Evolutionary conservation across 306 rosid genomes (phyloP).

Genomic region (Malus asiatica): DNA sequence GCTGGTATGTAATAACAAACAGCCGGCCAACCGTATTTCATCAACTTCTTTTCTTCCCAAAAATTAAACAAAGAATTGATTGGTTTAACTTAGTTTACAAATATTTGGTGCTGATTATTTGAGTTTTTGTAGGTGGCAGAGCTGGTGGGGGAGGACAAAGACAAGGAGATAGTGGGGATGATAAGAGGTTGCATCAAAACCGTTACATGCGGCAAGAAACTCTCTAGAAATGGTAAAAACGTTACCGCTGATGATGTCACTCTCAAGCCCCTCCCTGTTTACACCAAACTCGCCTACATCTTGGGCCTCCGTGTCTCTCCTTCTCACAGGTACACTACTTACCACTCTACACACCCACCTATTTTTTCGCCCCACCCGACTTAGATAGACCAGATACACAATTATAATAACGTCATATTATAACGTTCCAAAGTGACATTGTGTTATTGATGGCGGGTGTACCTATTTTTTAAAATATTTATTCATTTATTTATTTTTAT

Average conservation of each 20-base stretch:
- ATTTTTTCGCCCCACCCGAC: neutral
- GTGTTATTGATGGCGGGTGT: too few relatives aligned
- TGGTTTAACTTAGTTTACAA: neutral
- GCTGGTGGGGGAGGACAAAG: constrained; percentile 28
- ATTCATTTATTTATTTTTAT: neutral
- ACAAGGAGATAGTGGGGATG: constrained; percentile 69
- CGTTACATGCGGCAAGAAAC: constrained; percentile 66
- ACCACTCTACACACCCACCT: neutral
- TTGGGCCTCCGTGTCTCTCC: constrained; percentile 96
- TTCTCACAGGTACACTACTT: constrained; percentile 47
- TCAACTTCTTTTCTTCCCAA: neutral
- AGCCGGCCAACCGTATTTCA: neutral
- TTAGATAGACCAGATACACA: neutral
- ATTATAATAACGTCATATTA: too few relatives aligned
- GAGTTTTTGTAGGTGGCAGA: constrained; percentile 59
- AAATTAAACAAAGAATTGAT: too few relatives aligned
- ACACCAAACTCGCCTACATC: constrained; percentile 70
- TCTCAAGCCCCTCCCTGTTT: constrained; percentile 47
- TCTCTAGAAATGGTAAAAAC: constrained; percentile 37
- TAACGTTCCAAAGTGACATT: too few relatives aligned
- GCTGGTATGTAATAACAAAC: constrained; percentile 48
- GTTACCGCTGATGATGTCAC: neutral
- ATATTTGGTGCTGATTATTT: neutral
- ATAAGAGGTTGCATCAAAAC: constrained; percentile 93
- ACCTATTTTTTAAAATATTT: too few relatives aligned